phyloP scores from a whole-genome alignment of 2,329 filamentous ascomycete species.

The Moelleriella libera region DNA sequence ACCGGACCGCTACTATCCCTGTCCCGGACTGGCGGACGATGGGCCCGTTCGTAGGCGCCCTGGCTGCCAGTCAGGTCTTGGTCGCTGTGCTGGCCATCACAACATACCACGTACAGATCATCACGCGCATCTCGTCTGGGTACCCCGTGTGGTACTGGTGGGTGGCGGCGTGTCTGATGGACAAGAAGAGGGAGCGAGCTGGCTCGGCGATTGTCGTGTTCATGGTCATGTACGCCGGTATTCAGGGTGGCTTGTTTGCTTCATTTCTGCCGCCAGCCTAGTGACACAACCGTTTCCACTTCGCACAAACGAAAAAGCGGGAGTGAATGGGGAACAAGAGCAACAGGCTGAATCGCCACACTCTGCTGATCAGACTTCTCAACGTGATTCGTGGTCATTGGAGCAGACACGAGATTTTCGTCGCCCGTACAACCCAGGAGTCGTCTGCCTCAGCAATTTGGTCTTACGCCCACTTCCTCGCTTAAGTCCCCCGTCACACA shows the following conservation, averaged over 20 bases:
- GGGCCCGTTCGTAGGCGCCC: slow-evolving; percentile 27
- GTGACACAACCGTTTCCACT: not conserved
- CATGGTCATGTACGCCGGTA: slow-evolving; percentile 67
- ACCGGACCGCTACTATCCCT: not conserved
- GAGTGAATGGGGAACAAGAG: no score
- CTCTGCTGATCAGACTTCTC: no score
- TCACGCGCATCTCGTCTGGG: slow-evolving; percentile 75
- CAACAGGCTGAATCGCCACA: no score
- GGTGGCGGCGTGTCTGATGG: slow-evolving; percentile 39
- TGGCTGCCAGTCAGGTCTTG: slow-evolving; percentile 60
- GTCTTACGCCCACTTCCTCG: no score
- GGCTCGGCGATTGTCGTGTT: slow-evolving; percentile 38
- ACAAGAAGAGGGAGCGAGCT: slow-evolving; percentile 16
- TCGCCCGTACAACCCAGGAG: no score
- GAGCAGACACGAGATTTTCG: no score
- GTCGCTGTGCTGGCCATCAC: slow-evolving; percentile 60
- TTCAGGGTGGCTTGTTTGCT: slow-evolving; percentile 76
- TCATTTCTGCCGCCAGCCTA: slow-evolving; percentile 85
- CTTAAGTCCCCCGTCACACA: no score
- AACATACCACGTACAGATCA: slow-evolving; percentile 86
- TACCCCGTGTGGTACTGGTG: slow-evolving; percentile 86
- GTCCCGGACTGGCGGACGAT: slow-evolving; percentile 2
- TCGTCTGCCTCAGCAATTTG: no score
- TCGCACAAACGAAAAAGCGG: no score
- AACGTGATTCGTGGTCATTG: no score